These are phyloP conservation scores for Ziziphus jujuba DNA, from an alignment of 306 rosid genomes.

Conservation along the genomic window DNA sequence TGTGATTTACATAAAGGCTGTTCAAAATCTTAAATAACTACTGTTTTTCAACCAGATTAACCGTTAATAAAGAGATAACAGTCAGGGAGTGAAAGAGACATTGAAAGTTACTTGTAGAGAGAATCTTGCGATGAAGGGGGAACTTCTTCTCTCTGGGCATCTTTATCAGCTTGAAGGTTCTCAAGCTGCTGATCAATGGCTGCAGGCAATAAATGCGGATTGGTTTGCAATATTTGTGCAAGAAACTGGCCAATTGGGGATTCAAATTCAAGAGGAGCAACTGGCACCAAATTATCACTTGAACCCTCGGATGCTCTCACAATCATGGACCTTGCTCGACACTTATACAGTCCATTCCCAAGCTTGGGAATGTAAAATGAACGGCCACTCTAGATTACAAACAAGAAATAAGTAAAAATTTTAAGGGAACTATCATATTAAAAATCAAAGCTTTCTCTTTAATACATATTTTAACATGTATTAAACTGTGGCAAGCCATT, in stretches of 20 bases:
- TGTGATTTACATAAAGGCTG: background rate
- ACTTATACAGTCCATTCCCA: slow-evolving; percentile 45
- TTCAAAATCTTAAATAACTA: background rate
- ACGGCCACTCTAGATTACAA: slow-evolving; percentile 44
- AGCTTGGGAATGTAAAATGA: slow-evolving; percentile 55
- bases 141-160: slow-evolving; percentile 46
- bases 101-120: slow-evolving; percentile 68
- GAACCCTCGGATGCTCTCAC: slow-evolving; percentile 69
- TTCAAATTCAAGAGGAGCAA: slow-evolving; percentile 77
- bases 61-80: background rate
- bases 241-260: slow-evolving; percentile 90
- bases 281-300: slow-evolving; percentile 49
- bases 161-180: slow-evolving; percentile 71
- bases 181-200: slow-evolving; percentile 90
- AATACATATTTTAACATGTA: no score
- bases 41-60: background rate
- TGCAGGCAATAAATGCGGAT: slow-evolving; percentile 85
- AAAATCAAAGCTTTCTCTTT: no score
- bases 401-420: background rate
- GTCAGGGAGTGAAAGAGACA: background rate
- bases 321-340: slow-evolving; percentile 55
- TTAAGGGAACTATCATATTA: background rate
- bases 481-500: no score
- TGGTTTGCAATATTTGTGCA: slow-evolving; percentile 79
- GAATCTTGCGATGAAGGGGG: slow-evolving; percentile 39